Percentiles rank a stretch among this genome's conserved stretches.
Conservation (phyloP, 1,284 basidiomycete species). For the Ustilago lituana region DNA sequence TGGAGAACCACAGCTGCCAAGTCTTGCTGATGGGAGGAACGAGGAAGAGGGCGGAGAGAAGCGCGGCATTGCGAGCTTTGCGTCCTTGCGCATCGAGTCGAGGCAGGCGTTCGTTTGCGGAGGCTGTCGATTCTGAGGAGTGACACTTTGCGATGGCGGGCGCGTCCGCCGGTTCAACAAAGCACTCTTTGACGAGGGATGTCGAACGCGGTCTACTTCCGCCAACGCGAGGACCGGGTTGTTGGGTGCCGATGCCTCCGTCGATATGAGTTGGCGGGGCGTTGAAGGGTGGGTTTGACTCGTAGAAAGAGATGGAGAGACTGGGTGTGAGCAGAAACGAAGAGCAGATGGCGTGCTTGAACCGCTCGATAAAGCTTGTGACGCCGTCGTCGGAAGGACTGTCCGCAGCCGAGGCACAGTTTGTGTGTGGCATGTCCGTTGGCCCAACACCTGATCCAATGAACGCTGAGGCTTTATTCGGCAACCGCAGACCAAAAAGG, state of each 20-base stretch:
- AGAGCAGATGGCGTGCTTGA: conserved; percentile 63
- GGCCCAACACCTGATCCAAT: no score
- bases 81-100: conserved; percentile 25
- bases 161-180: conserved; percentile 20
- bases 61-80: conserved; percentile 20
- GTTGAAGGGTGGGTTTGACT: conserved; percentile 20
- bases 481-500: not conserved
- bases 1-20: conserved; percentile 30
- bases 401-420: not conserved
- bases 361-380: conserved; percentile 54
- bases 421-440: no score
- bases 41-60: conserved; percentile 22
- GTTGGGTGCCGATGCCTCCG: not conserved
- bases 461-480: not conserved
- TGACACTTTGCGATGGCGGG: no score
- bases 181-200: conserved; percentile 9
- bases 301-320: conserved; percentile 65
- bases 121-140: not conserved
- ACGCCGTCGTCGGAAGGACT: not conserved
- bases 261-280: not conserved
- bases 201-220: conserved; percentile 5
- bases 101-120: conserved; percentile 11
- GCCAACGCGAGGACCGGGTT: not conserved
- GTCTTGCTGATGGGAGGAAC: conserved; percentile 29
- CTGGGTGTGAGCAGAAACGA: conserved; percentile 62